These are phyloP conservation scores for Umbilicaria muhlenbergii DNA, from an alignment of 495 filamentous ascomycete species.

Conservation along the genomic window DNA sequence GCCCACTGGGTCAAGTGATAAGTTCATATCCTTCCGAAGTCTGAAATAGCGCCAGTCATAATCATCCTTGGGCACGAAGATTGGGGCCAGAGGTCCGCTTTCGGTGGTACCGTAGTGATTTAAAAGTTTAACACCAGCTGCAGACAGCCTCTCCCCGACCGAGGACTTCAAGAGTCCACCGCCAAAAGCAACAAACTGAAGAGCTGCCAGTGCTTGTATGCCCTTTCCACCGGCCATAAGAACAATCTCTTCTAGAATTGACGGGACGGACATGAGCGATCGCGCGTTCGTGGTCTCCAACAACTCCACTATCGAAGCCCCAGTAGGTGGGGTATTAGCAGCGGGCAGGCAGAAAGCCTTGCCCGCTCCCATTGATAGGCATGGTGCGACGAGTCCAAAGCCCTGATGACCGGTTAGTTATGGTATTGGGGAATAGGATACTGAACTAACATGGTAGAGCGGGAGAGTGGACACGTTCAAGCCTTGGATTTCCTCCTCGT, in stretches of 20 bases:
- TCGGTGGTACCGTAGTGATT: constrained; percentile 26
- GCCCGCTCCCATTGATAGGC: constrained; percentile 23
- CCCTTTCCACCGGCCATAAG: constrained; percentile 12
- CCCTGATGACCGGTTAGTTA: constrained; percentile 11
- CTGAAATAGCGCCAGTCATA: constrained; percentile 25
- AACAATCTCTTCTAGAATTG: constrained; percentile 28
- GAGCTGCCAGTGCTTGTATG: constrained; percentile 10
- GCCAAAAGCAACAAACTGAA: constrained; percentile 28
- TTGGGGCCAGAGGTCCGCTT: constrained; percentile 20
- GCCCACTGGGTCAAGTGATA: constrained; percentile 9
- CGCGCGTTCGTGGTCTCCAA: constrained; percentile 11
- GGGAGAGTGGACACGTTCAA: constrained; percentile 28
- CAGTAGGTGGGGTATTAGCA: constrained; percentile 15
- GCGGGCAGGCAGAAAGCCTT: constrained; percentile 24
- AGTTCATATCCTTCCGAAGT: constrained; percentile 18
- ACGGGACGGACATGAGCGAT: constrained; percentile 30
- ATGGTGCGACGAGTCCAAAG: constrained; percentile 27
- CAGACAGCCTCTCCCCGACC: constrained; percentile 9
- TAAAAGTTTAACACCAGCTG: constrained; percentile 16
- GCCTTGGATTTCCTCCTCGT: constrained; percentile 13
- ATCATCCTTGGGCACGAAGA: constrained; percentile 15
- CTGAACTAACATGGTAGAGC: constrained; percentile 17
- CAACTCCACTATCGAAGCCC: constrained; percentile 16
- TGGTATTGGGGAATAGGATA: background rate
- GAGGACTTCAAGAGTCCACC: constrained; percentile 21